Evolutionary conservation across 257 asterid species (phyloP), one percentile per base, ranked within the genome.

Genomic region (Solanum pimpinellifolium): DNA sequence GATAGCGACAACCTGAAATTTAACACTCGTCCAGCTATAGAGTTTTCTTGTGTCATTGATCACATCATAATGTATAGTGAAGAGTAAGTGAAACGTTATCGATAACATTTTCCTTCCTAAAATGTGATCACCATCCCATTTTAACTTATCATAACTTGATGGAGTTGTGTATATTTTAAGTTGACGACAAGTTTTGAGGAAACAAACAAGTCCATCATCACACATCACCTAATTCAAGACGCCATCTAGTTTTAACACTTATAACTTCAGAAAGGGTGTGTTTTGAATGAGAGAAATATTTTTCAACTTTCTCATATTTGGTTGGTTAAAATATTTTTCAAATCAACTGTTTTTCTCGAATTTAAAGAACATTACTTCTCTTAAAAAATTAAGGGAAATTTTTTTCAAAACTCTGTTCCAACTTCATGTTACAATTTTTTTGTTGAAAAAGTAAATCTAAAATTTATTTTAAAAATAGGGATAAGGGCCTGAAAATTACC

Each of bases 1-100:
- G 93, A 78, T 89, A 88, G 94, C 93, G 15, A 59, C 91, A 47
- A 94, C 94, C 60, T 95, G 91, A 94, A 59, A 47, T 70, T 25
- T 47, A 20, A 78, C 11, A 76, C 72, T 81, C 65, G 31, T 29
- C 39, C 35, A 60, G 75, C 39, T 23, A 9, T 7, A 39, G 65
- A 74, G 77, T 75, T 44, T 62, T 62, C 41, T 75, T 80, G 39
- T 77, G 15, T 7, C 65, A 77, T 25, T 77, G 39, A 77, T 77
- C 39, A 77, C 13, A 42, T 27, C n/a, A 29, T 69, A 42, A 76
- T 42, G 59, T 42, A 23, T n/a, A 76, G 37, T 76, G 12, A 76
- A 44, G n/a, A 41, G 83, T 23, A 72, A 42, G 83, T 76, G 37
- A 76, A 42, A 33, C 35, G 35, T 76, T 60, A 56, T 56, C 3